Percentiles rank a stretch among this genome's conserved stretches.
phyloP scores from a whole-genome alignment of 345 rosid genomes.

The Rhizophora apiculata region DNA sequence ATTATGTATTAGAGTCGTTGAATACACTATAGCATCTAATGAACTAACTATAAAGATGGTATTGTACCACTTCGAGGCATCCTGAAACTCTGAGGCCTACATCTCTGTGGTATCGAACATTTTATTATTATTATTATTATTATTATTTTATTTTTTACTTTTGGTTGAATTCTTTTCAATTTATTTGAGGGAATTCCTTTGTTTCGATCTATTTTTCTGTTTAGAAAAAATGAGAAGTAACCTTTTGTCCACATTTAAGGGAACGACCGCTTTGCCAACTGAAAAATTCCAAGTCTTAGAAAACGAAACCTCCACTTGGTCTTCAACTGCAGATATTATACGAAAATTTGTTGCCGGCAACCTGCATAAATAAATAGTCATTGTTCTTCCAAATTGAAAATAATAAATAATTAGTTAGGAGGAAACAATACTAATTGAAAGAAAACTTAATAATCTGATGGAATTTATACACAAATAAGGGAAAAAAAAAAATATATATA shows the following conservation, averaged over 20 bases:
- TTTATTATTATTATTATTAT: too few species aligned
- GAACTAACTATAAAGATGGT: too few species aligned
- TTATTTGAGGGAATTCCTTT: not conserved
- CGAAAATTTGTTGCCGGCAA: slow-evolving; percentile 9
- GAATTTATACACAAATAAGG: not conserved
- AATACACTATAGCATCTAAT: too few species aligned
- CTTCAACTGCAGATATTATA: slow-evolving; percentile 5
- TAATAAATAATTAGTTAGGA: not conserved
- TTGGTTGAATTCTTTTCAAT: not conserved
- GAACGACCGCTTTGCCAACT: slow-evolving; percentile 29
- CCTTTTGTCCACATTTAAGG: slow-evolving; percentile 90
- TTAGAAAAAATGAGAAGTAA: not conserved
- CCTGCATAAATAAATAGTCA: not conserved
- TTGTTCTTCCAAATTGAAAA: not conserved
- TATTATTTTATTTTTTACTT: too few species aligned
- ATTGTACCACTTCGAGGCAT: too few species aligned
- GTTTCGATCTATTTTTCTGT: too few species aligned
- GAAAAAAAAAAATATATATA: not conserved
- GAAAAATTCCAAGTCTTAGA: slow-evolving; percentile 32
- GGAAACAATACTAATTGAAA: not conserved
- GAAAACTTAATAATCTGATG: not conserved
- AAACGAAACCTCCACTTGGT: slow-evolving; percentile 27
- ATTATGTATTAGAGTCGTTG: too few species aligned
- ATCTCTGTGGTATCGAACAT: too few species aligned
- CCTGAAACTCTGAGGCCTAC: too few species aligned